Percentiles rank a stretch among this genome's conserved stretches.
These are phyloP conservation scores for Cryptococcus sp. DNA, from an alignment of 1,284 basidiomycete genomes.

Conservation along the genomic window DNA sequence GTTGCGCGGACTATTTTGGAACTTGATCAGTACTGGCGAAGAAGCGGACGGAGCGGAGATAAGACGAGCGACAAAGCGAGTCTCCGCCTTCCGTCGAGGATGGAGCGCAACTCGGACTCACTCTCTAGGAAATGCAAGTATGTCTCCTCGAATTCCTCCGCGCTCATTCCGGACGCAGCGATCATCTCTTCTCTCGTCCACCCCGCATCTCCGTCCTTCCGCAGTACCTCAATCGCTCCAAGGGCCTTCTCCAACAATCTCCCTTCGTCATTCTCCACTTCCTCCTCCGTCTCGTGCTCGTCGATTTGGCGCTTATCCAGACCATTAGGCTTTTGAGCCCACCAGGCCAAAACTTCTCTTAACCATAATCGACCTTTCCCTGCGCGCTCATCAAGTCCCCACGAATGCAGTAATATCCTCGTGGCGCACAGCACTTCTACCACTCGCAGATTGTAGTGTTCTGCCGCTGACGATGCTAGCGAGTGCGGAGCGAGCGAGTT, in stretches of 20 bases:
- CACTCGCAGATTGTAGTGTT: constrained; percentile 80
- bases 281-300: constrained; percentile 26
- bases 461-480: constrained; percentile 73
- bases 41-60: no score
- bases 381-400: constrained; percentile 54
- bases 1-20: constrained; percentile 65
- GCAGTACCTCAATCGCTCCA: constrained; percentile 57
- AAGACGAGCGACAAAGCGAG: background rate
- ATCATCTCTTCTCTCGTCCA: constrained; percentile 67
- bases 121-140: constrained; percentile 77
- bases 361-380: constrained; percentile 32
- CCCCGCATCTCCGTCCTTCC: constrained; percentile 30
- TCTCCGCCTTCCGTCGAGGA: no score
- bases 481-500: constrained; percentile 83
- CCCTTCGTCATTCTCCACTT: constrained; percentile 17
- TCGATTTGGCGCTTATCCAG: constrained; percentile 17
- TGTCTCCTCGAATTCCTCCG: constrained; percentile 62
- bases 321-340: constrained; percentile 40
- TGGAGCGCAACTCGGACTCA: constrained; percentile 46
- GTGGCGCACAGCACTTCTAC: constrained; percentile 81
- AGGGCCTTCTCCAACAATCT: constrained; percentile 57
- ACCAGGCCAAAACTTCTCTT: constrained; percentile 58
- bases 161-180: constrained; percentile 62
- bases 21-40: no score
- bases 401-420: constrained; percentile 64